A percentile compares a stretch with the other conserved stretches of the same genome.
These are phyloP conservation scores for Mortierella sp. DNA, from an alignment of 371 early-diverging fungal species.

Conservation along the genomic window DNA sequence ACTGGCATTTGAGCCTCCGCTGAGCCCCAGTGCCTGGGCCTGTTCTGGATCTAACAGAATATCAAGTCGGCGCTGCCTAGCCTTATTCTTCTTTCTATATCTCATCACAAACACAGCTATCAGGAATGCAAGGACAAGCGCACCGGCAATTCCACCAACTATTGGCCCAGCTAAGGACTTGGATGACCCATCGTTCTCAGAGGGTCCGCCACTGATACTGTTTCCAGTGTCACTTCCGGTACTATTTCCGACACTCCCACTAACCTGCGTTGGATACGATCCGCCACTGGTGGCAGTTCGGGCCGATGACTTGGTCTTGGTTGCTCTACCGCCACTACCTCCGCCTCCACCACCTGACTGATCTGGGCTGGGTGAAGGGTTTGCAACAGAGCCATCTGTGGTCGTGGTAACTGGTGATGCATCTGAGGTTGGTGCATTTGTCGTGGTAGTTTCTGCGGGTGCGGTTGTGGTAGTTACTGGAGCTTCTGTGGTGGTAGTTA, in stretches of 20 bases:
- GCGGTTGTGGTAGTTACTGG: constrained; percentile 2
- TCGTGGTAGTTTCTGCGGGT: constrained; percentile 10
- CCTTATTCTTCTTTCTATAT: constrained; percentile 23
- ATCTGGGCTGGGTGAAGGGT: constrained; percentile 5
- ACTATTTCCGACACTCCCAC: constrained; percentile 2
- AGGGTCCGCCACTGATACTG: not conserved
- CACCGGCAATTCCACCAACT: constrained; percentile 39
- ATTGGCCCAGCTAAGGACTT: constrained; percentile 33
- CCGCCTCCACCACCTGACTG: constrained; percentile 15
- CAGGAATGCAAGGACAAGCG: constrained; percentile 34
- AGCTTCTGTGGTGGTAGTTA: constrained; percentile 7
- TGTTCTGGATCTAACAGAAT: constrained; percentile 29
- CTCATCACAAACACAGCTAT: constrained; percentile 45
- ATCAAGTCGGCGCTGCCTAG: constrained; percentile 32
- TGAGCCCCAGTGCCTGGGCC: constrained; percentile 19
- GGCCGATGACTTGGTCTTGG: not conserved
- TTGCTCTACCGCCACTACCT: not conserved
- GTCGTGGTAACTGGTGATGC: constrained; percentile 3
- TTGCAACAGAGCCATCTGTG: not conserved
- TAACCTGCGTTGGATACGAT: not conserved
- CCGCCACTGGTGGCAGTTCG: not conserved
- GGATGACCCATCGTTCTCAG: constrained; percentile 1
- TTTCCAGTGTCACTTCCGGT: not conserved
- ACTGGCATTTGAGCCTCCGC: constrained; percentile 7
- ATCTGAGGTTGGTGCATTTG: not conserved